Conservation (phyloP, 1,139 yeast genomes). For the Chernovozyma sophiae-reginae region DNA sequence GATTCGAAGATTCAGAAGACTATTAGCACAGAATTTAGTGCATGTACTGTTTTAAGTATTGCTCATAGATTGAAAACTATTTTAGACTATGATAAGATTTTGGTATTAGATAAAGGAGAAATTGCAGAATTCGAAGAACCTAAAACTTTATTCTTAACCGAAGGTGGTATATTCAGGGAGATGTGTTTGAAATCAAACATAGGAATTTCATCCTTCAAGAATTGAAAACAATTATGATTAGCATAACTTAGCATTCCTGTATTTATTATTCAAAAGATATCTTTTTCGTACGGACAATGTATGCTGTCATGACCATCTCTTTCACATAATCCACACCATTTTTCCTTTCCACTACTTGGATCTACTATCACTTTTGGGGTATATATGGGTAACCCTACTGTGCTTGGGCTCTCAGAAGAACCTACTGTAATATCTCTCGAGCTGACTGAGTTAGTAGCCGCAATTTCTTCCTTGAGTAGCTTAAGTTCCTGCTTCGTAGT, state of each 20-base stretch:
- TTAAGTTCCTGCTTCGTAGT: conserved; percentile 9
- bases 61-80: conserved; percentile 56
- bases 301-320: conserved; percentile 81
- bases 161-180: conserved; percentile 25
- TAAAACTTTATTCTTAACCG: conserved; percentile 28
- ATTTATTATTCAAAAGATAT: conserved; percentile 31
- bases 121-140: conserved; percentile 50
- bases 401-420: conserved; percentile 4
- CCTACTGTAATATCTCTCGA: conserved; percentile 3
- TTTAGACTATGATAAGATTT: conserved; percentile 46
- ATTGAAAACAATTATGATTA: too few relatives aligned
- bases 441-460: conserved; percentile 6
- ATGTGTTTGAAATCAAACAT: conserved; percentile 33
- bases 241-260: background rate
- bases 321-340: conserved; percentile 94
- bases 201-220: background rate
- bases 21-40: conserved; percentile 38
- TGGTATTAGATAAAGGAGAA: conserved; percentile 52
- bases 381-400: conserved; percentile 49
- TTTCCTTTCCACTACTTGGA: conserved; percentile 67
- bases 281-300: conserved; percentile 83
- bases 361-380: conserved; percentile 50
- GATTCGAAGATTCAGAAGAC: conserved; percentile 49
- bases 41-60: conserved; percentile 51
- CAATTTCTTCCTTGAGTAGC: conserved; percentile 12